Evolutionary conservation across 2,329 filamentous ascomycete genomes (phyloP), one percentile per base, ranked within the genome.

Genomic region (Dactylellina leptospora): DNA sequence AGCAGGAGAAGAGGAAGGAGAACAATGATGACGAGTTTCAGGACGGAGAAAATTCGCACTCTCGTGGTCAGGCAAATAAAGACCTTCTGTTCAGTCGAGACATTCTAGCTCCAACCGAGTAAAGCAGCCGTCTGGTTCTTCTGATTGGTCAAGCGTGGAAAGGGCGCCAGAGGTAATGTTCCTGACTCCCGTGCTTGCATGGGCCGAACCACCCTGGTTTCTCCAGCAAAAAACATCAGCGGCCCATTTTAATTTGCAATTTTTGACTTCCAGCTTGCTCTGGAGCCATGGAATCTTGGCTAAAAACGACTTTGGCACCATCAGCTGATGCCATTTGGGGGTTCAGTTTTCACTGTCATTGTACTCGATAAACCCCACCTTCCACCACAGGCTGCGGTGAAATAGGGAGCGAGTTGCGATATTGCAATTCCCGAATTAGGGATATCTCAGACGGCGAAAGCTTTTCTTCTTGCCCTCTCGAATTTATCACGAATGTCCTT

Each of bases 121-220:
- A 51, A 62, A 63, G 51, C 59, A 58, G 38, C 53, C 68, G 54
- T 51, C 36, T 38, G 44, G 45, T 22, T 45, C 50, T 45, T 45
- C 40, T 72, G 68, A 72, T 72, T 72, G 68, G 68, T 53, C 40
- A 27, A 11, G n/a, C 33, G 42, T 18, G 25, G 38, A 20, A 64
- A 59, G 64, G 55, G 56, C 68, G 68, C 68, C 68, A 64, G 45
- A 60, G 59, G 42, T 59, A 58, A 64, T 72, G 68, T 72, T 56
- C 68, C 68, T 72, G 59, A 64, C 68, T 72, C 68, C 68, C 68
- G 68, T 72, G 58, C 59, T 58, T 72, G 68, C 68, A 72, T 72
- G 68, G 64, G 68, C 59, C 59, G 59, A 54, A 62, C 36, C 50
- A 45, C 44, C 68, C 59, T 59, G 48, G 68, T 50, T 50, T 59